Conservation (phyloP, 2,329 filamentous ascomycete genomes). For the Exophiala xenobiotica region DNA sequence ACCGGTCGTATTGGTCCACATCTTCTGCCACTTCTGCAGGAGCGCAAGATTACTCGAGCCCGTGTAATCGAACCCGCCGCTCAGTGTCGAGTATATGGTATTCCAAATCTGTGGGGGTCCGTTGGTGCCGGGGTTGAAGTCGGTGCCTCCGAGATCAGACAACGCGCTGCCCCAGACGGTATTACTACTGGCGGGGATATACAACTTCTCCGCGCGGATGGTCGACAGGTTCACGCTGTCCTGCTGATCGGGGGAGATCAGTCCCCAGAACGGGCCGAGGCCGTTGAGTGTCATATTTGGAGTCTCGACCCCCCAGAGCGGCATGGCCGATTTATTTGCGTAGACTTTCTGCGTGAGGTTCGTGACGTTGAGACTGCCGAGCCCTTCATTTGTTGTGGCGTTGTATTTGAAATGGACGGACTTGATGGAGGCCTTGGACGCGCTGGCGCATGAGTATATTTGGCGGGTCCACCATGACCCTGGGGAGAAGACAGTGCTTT, state of each 20-base stretch:
- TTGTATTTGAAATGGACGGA: conserved; percentile 47
- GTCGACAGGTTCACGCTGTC: conserved; percentile 36
- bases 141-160: too few species aligned
- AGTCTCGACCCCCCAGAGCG: conserved; percentile 43
- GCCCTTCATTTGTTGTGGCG: conserved; percentile 31
- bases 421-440: conserved; percentile 47
- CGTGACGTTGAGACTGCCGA: conserved; percentile 33
- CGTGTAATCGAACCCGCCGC: too few species aligned
- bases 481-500: conserved; percentile 40
- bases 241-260: conserved; percentile 36
- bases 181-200: too few species aligned
- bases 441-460: conserved; percentile 46
- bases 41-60: conserved; percentile 42
- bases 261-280: conserved; percentile 41
- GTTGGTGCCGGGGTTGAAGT: too few species aligned
- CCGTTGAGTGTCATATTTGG: conserved; percentile 30
- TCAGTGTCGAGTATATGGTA: too few species aligned
- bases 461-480: conserved; percentile 45
- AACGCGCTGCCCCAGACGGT: too few species aligned
- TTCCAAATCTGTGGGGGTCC: too few species aligned
- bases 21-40: conserved; percentile 42
- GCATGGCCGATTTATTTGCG: conserved; percentile 31
- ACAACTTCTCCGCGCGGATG: conserved; percentile 34
- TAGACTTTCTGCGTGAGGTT: conserved; percentile 41
- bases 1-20: conserved; percentile 32